Conservation (phyloP, 2,329 filamentous ascomycete genomes). For the Epichloe bromicola region DNA sequence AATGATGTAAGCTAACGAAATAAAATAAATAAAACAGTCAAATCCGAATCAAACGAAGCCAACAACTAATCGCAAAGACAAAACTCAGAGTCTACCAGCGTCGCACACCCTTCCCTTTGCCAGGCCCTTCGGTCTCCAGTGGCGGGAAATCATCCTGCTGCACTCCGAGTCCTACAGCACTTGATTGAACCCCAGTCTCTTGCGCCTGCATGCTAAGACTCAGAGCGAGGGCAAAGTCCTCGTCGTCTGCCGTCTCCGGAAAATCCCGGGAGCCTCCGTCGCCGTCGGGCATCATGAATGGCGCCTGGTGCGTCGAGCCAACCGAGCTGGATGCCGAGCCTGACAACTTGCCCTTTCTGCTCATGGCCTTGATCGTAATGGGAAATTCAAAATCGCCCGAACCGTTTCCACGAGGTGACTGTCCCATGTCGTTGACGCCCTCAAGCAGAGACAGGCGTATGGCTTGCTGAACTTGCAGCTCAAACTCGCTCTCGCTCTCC, state of each 20-base stretch:
- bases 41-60: background rate
- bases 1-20: too few species aligned
- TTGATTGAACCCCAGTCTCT: slow-evolving; percentile 12
- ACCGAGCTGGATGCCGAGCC: slow-evolving; percentile 19
- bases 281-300: slow-evolving; percentile 11
- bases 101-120: slow-evolving; percentile 28
- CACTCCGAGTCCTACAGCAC: slow-evolving; percentile 1
- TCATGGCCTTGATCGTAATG: slow-evolving; percentile 34
- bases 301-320: slow-evolving; percentile 22
- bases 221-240: slow-evolving; percentile 47
- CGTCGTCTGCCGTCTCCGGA: slow-evolving; percentile 24
- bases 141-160: slow-evolving; percentile 27
- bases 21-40: background rate
- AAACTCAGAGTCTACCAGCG: slow-evolving; percentile 8
- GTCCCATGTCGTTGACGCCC: slow-evolving; percentile 32
- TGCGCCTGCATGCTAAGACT: slow-evolving; percentile 47
- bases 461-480: slow-evolving; percentile 48
- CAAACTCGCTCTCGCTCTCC: slow-evolving; percentile 44
- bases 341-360: slow-evolving; percentile 27
- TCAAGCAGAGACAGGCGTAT: slow-evolving; percentile 49
- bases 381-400: slow-evolving; percentile 38
- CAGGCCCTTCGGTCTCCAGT: slow-evolving; percentile 26
- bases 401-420: slow-evolving; percentile 31
- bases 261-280: slow-evolving; percentile 7
- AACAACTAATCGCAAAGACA: background rate